Percentiles rank a stretch among this genome's conserved stretches.
These are phyloP conservation scores for Monosporascus sp. DNA, from an alignment of 2,329 filamentous ascomycete species.

Conservation along the genomic window DNA sequence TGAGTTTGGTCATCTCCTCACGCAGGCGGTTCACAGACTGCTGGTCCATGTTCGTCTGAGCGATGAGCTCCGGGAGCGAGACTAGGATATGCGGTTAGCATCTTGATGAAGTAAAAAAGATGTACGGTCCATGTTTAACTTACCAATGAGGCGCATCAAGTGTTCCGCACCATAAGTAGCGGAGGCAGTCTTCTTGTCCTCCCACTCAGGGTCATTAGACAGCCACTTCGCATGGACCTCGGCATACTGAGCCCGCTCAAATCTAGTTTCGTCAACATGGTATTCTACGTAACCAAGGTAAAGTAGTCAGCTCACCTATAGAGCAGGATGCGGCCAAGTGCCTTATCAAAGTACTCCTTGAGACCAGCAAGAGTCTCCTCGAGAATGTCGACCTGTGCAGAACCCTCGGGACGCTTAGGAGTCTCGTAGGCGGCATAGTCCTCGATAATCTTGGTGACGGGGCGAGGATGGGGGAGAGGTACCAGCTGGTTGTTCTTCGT, in stretches of 20 bases:
- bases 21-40: conserved; percentile 84
- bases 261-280: conserved; percentile 44
- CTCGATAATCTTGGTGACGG: conserved; percentile 72
- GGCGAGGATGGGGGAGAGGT: conserved; percentile 69
- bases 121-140: conserved; percentile 19
- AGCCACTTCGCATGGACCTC: conserved; percentile 69
- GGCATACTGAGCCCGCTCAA: conserved; percentile 84
- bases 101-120: background rate
- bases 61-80: conserved; percentile 84
- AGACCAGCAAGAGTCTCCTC: conserved; percentile 84
- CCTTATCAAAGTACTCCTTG: conserved; percentile 90
- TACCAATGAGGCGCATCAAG: conserved; percentile 82
- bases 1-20: conserved; percentile 84
- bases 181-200: conserved; percentile 60
- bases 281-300: background rate
- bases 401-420: conserved; percentile 57
- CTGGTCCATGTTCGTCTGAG: conserved; percentile 96
- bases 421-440: conserved; percentile 72
- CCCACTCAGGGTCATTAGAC: conserved; percentile 53
- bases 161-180: conserved; percentile 94
- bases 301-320: conserved; percentile 54
- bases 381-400: conserved; percentile 75
- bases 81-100: conserved; percentile 45
- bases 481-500: conserved; percentile 93
- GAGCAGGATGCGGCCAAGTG: conserved; percentile 78